Conservation (phyloP, 495 filamentous ascomycete genomes). For the Neurospora africana region DNA sequence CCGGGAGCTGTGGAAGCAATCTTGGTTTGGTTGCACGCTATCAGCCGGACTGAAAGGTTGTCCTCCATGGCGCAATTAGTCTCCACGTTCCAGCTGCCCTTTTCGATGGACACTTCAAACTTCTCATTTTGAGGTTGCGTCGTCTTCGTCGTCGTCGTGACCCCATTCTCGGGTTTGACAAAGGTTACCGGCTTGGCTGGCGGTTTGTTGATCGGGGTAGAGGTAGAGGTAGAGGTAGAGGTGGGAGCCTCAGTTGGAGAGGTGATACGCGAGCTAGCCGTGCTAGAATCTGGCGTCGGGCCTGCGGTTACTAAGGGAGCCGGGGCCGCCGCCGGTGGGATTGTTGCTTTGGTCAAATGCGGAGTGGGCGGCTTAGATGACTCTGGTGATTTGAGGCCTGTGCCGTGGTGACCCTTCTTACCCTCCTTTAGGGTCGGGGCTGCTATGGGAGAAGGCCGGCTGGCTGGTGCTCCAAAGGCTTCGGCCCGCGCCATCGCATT, state of each 20-base stretch:
- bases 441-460: not conserved
- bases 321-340: not conserved
- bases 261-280: slow-evolving; percentile 3
- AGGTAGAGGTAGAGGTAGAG: not conserved
- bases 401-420: not conserved
- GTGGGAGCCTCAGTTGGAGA: slow-evolving; percentile 1
- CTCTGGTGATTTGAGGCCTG: not conserved
- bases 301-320: not conserved
- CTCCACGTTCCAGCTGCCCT: not conserved
- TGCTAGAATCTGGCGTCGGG: slow-evolving; percentile 9
- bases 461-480: not conserved
- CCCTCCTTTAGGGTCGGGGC: not conserved
- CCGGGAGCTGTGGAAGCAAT: slow-evolving; percentile 1
- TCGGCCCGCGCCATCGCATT: not conserved
- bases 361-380: slow-evolving; percentile 1
- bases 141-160: not conserved
- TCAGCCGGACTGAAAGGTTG: slow-evolving; percentile 4
- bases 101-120: not conserved
- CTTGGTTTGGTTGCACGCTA: slow-evolving; percentile 5
- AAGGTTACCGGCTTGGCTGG: not conserved
- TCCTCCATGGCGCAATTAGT: not conserved
- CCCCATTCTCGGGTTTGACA: not conserved
- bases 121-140: not conserved
- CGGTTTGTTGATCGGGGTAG: not conserved
- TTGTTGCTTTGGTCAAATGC: not conserved